Conservation (phyloP, 352 stramenopile species). For the Stramenopiles sp. region DNA sequence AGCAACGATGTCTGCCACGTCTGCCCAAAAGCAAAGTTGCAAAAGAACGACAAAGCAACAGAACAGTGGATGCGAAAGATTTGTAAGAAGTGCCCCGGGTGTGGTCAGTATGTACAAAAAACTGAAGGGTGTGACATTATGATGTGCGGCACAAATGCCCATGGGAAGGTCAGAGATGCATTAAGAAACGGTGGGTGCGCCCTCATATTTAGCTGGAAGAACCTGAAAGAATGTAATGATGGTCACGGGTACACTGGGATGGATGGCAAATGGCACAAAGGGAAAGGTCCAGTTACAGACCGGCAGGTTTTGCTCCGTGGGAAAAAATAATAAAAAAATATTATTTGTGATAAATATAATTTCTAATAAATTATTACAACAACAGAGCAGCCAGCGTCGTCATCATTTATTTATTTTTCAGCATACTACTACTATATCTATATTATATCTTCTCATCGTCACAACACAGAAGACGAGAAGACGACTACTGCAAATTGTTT, state of each 20-base stretch:
- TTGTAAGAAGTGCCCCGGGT: neutral
- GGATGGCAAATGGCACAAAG: conserved; percentile 2
- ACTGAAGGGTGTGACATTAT: conserved; percentile 1
- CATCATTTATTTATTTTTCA: too few species aligned
- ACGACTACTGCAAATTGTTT: too few species aligned
- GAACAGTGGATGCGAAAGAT: neutral
- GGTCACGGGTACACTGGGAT: neutral
- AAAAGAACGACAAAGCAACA: neutral
- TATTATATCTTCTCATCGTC: too few species aligned
- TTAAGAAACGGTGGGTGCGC: conserved; percentile 1
- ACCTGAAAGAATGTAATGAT: neutral
- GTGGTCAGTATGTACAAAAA: neutral
- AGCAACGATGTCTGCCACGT: neutral
- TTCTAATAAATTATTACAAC: too few species aligned
- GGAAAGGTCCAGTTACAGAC: neutral
- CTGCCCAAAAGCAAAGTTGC: neutral
- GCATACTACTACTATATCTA: too few species aligned
- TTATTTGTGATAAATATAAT: too few species aligned
- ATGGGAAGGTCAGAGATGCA: neutral
- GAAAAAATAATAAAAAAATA: neutral
- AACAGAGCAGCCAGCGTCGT: too few species aligned
- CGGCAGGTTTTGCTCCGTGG: neutral
- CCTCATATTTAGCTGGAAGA: neutral
- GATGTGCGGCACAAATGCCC: conserved; percentile 1
- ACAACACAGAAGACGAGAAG: too few species aligned